phyloP scores from a whole-genome alignment of 371 early-diverging fungal genomes.

The Cokeromyces recurvatus region DNA sequence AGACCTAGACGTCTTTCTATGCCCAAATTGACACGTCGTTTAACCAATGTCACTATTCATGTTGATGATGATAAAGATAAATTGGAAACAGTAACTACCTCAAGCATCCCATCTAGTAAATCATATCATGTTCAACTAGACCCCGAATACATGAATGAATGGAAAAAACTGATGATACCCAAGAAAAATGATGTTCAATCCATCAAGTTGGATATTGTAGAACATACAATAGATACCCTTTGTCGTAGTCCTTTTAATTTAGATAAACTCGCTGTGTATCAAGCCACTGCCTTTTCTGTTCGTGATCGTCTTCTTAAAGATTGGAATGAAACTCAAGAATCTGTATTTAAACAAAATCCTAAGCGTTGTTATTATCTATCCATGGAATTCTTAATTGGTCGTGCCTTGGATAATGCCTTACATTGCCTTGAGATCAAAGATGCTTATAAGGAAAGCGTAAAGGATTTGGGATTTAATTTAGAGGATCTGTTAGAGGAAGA shows the following conservation, averaged over 20 bases:
- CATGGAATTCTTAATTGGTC: conserved; percentile 89
- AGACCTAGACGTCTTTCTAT: conserved; percentile 27
- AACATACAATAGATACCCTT: conserved; percentile 76
- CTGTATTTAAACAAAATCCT: conserved; percentile 47
- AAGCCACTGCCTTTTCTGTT: conserved; percentile 78
- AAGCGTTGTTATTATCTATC: conserved; percentile 94
- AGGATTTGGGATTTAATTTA: conserved; percentile 77
- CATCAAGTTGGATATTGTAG: conserved; percentile 49
- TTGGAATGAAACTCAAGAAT: conserved; percentile 87
- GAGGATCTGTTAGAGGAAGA: conserved; percentile 90
- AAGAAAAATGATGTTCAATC: conserved; percentile 10
- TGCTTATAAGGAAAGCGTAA: conserved; percentile 57
- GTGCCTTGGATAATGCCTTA: conserved; percentile 90
- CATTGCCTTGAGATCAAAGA: conserved; percentile 77
- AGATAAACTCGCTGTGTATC: conserved; percentile 82
- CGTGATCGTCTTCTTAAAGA: conserved; percentile 83
- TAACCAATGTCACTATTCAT: conserved; percentile 25
- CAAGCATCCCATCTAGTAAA: conserved; percentile 17
- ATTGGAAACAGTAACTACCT: conserved; percentile 12
- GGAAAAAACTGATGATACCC: conserved; percentile 10
- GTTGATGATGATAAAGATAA: conserved; percentile 17
- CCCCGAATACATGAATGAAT: conserved; percentile 5
- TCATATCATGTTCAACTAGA: conserved; percentile 15
- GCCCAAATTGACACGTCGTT: conserved; percentile 28
- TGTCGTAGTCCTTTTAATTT: conserved; percentile 77